Evolutionary conservation across 805 yeast species (phyloP), one percentile per base, ranked within the genome.

Genomic region (Teunomyces pallodes): DNA sequence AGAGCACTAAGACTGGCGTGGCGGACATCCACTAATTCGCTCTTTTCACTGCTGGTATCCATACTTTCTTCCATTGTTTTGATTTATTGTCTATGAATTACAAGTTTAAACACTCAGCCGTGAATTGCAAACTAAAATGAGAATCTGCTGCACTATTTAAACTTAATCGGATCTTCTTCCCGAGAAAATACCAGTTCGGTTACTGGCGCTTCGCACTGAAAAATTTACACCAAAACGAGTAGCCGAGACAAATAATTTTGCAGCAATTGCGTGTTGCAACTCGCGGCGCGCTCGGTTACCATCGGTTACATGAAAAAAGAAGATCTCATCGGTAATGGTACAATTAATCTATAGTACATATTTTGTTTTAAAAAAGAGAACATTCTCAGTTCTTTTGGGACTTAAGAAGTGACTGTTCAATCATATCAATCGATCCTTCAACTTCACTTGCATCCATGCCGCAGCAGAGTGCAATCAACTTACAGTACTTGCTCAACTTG

Each of bases 401-500:
- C 42, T 61, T 67, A 30, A 60, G 50, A 41, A 73, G 64, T 13
- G 73, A 67, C 48, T 69, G 67, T 54, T 73, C 78, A 32, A 73
- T 70, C 50, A 69, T 59, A 50, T 72, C 76, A 43, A 73, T 72
- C n/a, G 72, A 65, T 31, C 57, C 59, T 47, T 73, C 76, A 35
- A 72, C 75, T 40, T 73, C 76, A 31, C 59, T 54, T 46, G 70
- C 52, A 38, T 67, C 55, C 75, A 73, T 69, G 10, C 75, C 78
- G 48, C 77, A 73, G 50, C 77, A 71, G 20, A 67, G 54, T 10
- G 77, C 65, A 6, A 73, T 69, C 47, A 73, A 59, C 49, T 64
- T 64, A 52, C 76, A 69, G 52, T 73, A 73, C 51, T 73, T 73
- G 57, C 62, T 61, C 29, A 72, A 59, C 41, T 61, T 62, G 48